Base-by-base conservation (phyloP, 257 asterid species). In the Nyctanthes arbortristis region DNA sequence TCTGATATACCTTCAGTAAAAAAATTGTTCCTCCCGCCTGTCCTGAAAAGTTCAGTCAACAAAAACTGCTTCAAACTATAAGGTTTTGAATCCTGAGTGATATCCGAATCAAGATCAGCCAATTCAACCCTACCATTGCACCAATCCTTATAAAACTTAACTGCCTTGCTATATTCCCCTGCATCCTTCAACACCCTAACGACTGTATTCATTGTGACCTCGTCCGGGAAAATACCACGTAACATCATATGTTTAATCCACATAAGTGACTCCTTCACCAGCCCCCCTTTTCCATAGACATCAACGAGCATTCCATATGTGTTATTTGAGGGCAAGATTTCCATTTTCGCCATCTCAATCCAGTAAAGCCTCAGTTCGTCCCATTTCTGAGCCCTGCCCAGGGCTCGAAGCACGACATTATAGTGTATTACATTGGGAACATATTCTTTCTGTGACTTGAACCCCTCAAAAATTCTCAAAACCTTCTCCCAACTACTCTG, bases 331-430 rank as follows among this genome's bases (percentile, higher is more conserved):
- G 98, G 91, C 29, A 81, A 68, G 68, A 92, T 85, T 5, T 87
- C 84, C 32, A 63, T 75, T 61, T 88, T 84, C 0, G 97, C 95
- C 98, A 92, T 92, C 34, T 92, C 96, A 72, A 91, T 81, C 98
- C 98, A 93, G 72, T 92, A 87, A n/a, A 87, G 96, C 79, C 98
- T 87, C 86, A 93, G 76, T 43, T 90, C 91, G 72, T 90, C 98
- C 98, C 98, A 93, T 84, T 80, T 88, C 71, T 76, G 78, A 35
- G 98, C 96, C 66, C 88, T 77, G 61, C 98, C 98, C 68, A 93
- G 68, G 0, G 92, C 78, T 7, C 97, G 81, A 63, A 93, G 93
- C 74, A 93, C 95, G 6, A 93, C 89, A 68, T 93, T 93, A 58
- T 90, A 93, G 76, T 93, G 98, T 78, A 93, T 85, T n/a, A 87